Base-by-base conservation (phyloP, 495 filamentous ascomycete genomes). In the Penicillium coprophilum region DNA sequence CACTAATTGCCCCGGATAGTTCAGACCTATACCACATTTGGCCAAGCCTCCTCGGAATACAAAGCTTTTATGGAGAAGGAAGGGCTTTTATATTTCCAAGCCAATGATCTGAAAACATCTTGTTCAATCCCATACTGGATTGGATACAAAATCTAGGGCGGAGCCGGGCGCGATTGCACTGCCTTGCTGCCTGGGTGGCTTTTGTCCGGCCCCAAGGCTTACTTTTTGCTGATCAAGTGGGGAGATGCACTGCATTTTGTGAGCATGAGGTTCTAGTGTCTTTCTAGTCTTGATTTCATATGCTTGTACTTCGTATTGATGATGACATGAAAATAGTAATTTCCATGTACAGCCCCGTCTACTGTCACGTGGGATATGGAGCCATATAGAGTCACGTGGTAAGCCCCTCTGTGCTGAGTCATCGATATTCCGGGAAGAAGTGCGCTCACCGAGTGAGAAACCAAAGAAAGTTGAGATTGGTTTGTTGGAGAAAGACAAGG, bases 151-250 rank as follows among this genome's bases (percentile, higher is more conserved):
- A 10, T 20, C 6, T n/a, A 46, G 21, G 51, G 51, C 51, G 51
- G 27, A 54, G 21, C 21, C 41, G 30, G 51, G 51, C 41, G 51
- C 41, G 20, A 41, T 23, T 44, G 40, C 52, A 54, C 52, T 54
- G 52, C 52, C 52, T 54, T 12, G n/a, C n/a, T 38, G 34, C 34
- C 34, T 38, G n/a, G 15, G 34, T 38, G 34, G 34, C 34, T 38
- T 38, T 17, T 31, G 40, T 52, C 31, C 27, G 41, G 40, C 30
- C 30, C 51, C 41, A 32, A 46, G 34, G 34, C 34, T 38, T 27
- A 27, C 24, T 27, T 27, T 27, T 0, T 27, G 24, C 24, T 27
- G 24, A 27, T 27, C 12, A 19, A 19, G 19, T 17, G 15, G 9
- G 44, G 23, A 28, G 9, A 20, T 12, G 40, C 5, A 20, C 20